Conservation (phyloP, 2,329 filamentous ascomycete genomes). For the Xylariaceae sp. region DNA sequence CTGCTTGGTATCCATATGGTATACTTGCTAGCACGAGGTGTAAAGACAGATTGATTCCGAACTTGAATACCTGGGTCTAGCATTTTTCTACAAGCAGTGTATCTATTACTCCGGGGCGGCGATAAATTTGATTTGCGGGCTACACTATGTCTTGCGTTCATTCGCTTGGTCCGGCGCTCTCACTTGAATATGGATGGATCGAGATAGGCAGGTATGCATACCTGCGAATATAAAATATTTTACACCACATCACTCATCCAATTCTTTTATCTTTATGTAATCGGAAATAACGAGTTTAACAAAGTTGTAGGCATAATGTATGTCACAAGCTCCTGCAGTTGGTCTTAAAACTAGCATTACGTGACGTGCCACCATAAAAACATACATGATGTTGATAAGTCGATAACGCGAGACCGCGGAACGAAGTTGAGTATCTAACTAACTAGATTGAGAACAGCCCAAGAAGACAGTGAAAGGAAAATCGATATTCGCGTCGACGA, state of each 20-base stretch:
- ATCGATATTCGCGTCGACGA: constrained; percentile 14
- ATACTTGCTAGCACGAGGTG: constrained; percentile 5
- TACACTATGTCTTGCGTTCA: constrained; percentile 13
- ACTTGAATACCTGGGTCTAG: constrained; percentile 26
- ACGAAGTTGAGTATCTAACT: background rate
- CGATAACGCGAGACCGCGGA: too few species aligned
- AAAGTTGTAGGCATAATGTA: too few species aligned
- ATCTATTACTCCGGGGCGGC: constrained; percentile 1
- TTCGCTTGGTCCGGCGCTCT: constrained; percentile 11
- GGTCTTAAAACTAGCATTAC: too few species aligned
- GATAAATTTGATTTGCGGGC: background rate
- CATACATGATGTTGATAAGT: too few species aligned
- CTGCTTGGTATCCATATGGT: constrained; percentile 12
- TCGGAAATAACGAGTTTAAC: too few species aligned
- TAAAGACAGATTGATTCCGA: constrained; percentile 6
- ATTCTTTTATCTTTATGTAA: background rate
- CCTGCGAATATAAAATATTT: background rate
- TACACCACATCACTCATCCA: background rate
- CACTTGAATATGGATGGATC: constrained; percentile 1
- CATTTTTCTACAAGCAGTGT: constrained; percentile 6
- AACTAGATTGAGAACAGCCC: too few species aligned
- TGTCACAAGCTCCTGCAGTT: too few species aligned
- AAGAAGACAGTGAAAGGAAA: background rate
- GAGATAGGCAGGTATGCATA: background rate
- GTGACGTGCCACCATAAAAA: too few species aligned